Evolutionary conservation across 148 eudicot genomes (phyloP).

Genomic region (Vaccinium corymbosum): DNA sequence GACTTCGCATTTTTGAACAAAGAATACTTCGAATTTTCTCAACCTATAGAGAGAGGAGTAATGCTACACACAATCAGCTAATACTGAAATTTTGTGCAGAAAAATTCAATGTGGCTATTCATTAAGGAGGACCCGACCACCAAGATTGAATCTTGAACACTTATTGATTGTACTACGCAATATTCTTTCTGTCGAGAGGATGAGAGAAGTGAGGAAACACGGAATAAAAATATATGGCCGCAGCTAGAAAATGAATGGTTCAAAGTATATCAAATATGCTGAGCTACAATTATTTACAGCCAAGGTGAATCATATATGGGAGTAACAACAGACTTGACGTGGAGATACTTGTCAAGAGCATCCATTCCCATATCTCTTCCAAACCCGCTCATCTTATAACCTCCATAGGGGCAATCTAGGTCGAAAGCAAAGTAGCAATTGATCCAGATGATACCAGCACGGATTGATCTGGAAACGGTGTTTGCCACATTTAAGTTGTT

Average conservation of each 20-base stretch:
- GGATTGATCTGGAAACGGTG: conserved; percentile 66
- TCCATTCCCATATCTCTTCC: conserved; percentile 68
- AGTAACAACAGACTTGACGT: conserved; percentile 61
- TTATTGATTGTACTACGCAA: not conserved
- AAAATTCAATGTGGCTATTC: not conserved
- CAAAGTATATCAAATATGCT: not conserved
- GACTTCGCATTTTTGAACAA: not conserved
- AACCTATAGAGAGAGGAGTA: not conserved
- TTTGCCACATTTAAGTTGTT: conserved; percentile 66
- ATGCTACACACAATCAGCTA: not conserved
- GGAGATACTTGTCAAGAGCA: conserved; percentile 59
- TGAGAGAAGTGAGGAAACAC: not conserved
- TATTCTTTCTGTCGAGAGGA: too few species aligned
- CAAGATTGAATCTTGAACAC: not conserved
- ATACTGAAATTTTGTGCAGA: not conserved
- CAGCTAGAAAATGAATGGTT: conserved; percentile 1
- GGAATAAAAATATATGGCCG: not conserved
- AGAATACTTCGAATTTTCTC: not conserved
- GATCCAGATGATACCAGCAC: conserved; percentile 72
- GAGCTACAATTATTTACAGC: conserved; percentile 25
- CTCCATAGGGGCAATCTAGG: conserved; percentile 60
- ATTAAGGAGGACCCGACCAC: not conserved
- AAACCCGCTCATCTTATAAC: conserved; percentile 81
- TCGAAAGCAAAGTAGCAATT: conserved; percentile 81
- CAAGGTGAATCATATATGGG: conserved; percentile 73